Evolutionary conservation across 306 rosid genomes (phyloP).

Genomic region (Ormosia semicastrata): DNA sequence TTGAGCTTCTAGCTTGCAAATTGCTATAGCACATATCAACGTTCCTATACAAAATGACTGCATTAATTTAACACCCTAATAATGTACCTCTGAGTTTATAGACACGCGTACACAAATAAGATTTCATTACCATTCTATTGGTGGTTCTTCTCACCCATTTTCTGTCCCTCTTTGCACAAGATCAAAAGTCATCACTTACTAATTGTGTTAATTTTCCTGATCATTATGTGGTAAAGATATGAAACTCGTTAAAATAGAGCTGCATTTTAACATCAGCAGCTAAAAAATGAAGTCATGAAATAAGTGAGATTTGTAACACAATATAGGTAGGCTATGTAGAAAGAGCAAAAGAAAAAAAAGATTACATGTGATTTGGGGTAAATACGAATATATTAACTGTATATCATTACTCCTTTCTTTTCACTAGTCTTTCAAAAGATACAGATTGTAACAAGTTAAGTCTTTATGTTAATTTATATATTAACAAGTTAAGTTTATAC

Average conservation of each 20-base stretch:
- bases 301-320: constrained; percentile 13
- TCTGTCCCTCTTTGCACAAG: background rate
- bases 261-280: background rate
- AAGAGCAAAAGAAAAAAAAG: background rate
- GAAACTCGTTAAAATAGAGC: background rate
- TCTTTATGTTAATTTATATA: too few species aligned
- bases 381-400: constrained; percentile 34
- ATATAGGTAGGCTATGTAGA: background rate
- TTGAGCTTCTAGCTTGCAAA: background rate
- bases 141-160: background rate
- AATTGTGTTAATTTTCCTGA: background rate
- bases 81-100: too few species aligned
- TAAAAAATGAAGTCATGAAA: background rate
- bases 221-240: background rate
- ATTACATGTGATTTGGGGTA: constrained; percentile 32
- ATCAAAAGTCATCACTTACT: background rate
- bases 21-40: background rate
- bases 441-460: constrained; percentile 29
- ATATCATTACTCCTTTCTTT: constrained; percentile 16
- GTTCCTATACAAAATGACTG: too few species aligned
- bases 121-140: background rate
- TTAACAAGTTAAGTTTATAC: too few species aligned
- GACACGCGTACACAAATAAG: background rate
- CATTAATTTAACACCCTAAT: too few species aligned
- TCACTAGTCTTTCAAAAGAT: constrained; percentile 15